Conservation (phyloP, 1,139 yeast species). For the Pichia sp. region DNA sequence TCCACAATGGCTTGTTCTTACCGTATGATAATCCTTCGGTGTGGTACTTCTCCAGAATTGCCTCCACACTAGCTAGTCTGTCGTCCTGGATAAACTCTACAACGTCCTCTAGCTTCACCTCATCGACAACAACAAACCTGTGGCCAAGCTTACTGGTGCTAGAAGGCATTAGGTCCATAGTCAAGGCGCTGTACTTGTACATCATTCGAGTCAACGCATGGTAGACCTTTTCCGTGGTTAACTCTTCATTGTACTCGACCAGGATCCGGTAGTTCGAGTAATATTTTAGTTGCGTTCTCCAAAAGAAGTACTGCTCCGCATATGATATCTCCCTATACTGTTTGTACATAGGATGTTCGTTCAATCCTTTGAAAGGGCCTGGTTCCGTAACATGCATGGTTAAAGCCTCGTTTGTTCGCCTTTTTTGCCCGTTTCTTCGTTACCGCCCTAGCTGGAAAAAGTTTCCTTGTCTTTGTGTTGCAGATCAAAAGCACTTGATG, state of each 20-base stretch:
- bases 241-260: conserved; percentile 4
- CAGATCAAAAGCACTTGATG: no score
- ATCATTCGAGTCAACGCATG: conserved; percentile 11
- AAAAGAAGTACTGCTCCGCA: conserved; percentile 10
- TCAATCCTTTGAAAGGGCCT: not conserved
- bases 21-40: conserved; percentile 4
- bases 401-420: not conserved
- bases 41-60: not conserved
- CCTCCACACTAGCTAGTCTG: not conserved
- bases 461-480: no score
- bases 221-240: conserved; percentile 7
- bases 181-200: conserved; percentile 7
- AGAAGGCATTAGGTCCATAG: not conserved
- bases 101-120: conserved; percentile 11
- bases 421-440: not conserved
- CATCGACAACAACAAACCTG: not conserved
- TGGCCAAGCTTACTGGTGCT: not conserved
- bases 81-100: conserved; percentile 8
- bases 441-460: no score
- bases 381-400: not conserved
- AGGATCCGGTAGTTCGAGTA: conserved; percentile 12
- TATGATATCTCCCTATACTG: not conserved
- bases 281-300: conserved; percentile 10
- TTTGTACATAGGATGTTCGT: not conserved
- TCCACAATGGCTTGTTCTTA: conserved; percentile 16